phyloP scores from a whole-genome alignment of 2,329 filamentous ascomycete genomes.

The Pseudonectria foliicola region DNA sequence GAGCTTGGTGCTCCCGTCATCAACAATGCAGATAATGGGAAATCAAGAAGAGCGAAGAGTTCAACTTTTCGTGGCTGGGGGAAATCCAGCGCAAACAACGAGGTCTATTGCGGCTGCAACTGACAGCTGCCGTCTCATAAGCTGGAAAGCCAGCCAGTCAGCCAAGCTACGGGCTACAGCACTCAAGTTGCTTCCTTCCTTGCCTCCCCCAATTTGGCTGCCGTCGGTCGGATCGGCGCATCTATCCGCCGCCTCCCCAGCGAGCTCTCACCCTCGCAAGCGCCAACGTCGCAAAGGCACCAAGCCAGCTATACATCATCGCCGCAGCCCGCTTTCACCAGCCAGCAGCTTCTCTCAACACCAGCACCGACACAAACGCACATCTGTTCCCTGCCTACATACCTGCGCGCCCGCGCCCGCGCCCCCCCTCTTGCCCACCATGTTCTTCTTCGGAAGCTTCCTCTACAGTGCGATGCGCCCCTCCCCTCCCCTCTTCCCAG shows the following conservation, averaged over 20 bases:
- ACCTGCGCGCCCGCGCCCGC: background rate
- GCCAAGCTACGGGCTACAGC: conserved; percentile 1
- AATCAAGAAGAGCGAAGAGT: too few relatives aligned
- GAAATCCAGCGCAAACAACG: too few relatives aligned
- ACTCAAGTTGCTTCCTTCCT: conserved; percentile 4
- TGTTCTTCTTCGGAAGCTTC: conserved; percentile 66
- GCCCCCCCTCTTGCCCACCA: conserved; percentile 27
- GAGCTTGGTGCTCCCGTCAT: too few relatives aligned
- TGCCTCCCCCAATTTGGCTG: too few relatives aligned
- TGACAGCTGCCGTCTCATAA: too few relatives aligned
- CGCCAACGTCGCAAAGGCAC: background rate
- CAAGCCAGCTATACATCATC: too few relatives aligned
- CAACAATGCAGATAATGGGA: too few relatives aligned
- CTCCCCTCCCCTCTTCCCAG: background rate
- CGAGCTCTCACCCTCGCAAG: conserved; percentile 1
- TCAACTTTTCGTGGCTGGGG: too few relatives aligned
- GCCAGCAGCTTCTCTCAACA: too few relatives aligned
- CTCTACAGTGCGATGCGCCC: conserved; percentile 46
- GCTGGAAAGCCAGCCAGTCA: too few relatives aligned
- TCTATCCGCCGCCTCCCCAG: conserved; percentile 20
- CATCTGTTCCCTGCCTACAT: conserved; percentile 1
- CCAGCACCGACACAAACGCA: conserved; percentile 2
- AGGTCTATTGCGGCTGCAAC: too few relatives aligned
- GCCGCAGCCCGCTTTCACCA: too few relatives aligned
- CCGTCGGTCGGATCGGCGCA: conserved; percentile 25